A percentile compares a stretch with the other conserved stretches of the same genome.
phyloP scores from a whole-genome alignment of 2,329 filamentous ascomycete genomes.

The Sporothrix brunneoviolacea region DNA sequence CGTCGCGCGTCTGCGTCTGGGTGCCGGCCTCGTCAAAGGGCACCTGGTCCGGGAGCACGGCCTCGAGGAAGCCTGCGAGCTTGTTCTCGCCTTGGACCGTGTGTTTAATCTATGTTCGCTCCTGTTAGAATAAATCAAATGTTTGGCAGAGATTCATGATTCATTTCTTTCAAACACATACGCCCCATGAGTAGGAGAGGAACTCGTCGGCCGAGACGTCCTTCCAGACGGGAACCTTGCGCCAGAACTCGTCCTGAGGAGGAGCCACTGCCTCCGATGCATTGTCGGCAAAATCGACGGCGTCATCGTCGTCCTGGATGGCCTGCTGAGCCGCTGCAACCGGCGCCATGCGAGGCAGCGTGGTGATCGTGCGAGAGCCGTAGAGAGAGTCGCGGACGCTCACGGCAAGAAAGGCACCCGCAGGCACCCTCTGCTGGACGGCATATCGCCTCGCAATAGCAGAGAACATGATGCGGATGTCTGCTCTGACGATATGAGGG shows the following conservation, averaged over 20 bases:
- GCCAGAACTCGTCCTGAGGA: constrained; percentile 40
- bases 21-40: constrained; percentile 28
- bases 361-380: not conserved
- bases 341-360: constrained; percentile 1
- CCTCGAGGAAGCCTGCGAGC: constrained; percentile 42
- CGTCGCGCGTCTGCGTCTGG: constrained; percentile 38
- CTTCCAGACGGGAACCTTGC: constrained; percentile 42
- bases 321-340: not conserved
- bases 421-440: too few relatives aligned
- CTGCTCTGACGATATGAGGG: too few relatives aligned
- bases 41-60: constrained; percentile 44
- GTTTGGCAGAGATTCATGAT: too few relatives aligned
- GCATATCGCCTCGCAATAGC: too few relatives aligned
- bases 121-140: too few relatives aligned
- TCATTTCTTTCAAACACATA: too few relatives aligned
- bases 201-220: constrained; percentile 42
- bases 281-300: too few relatives aligned
- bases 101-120: constrained; percentile 45
- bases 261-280: not conserved
- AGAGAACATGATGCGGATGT: too few relatives aligned
- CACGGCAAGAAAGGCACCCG: too few relatives aligned
- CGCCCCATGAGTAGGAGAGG: constrained; percentile 48
- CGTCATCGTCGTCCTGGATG: not conserved
- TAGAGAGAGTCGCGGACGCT: too few relatives aligned
- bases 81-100: constrained; percentile 41